Evolutionary conservation across 495 filamentous ascomycete species (phyloP), one percentile per base, ranked within the genome.

Genomic region (Aspergillus campestris): DNA sequence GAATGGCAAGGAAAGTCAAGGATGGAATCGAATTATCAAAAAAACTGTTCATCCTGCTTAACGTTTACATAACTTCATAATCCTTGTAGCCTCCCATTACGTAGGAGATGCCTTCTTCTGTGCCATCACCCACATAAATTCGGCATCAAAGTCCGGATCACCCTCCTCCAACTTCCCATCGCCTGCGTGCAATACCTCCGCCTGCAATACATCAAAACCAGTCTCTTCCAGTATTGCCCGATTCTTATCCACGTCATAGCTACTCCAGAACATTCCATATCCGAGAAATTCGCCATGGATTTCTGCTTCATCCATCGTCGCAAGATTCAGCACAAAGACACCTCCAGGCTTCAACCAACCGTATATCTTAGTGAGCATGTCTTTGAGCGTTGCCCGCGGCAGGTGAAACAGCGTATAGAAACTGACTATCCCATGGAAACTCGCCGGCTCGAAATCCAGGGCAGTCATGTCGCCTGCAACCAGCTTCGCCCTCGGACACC

Each of bases 191-290:
- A 40, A 27, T 9, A 40, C 38, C 38, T 40, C 38, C 8, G 27
- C 12, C 38, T 40, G 38, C 38, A 40, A 28, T 24, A 40, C 38
- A 5, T 40, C 15, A 24, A 40, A 40, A 11, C 38, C 38, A 28
- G 28, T 24, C n/a, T 40, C 38, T 27, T 6, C 7, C 12, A 40
- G 14, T 11, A 40, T 1, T 24, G 1, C 38, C 11, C 38, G 5
- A 27, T 40, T 40, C 14, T 18, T 13, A 18, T 40, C 38, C 14
- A 40, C 38, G 3, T 11, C 38, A 40, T 24, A 40, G 15, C 38
- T 40, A n/a, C 38, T 40, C 38, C 38, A 40, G n/a, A 40, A 40
- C 38, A 40, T 40, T 27, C 38, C 38, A 40, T 40, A 29, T 24
- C 38, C 38, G 1, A 40, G 6, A n/a, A 40, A 40, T 13, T 40